Conservation (phyloP, 192 early-diverging fungal genomes). For the Umbelopsis isabellina region DNA sequence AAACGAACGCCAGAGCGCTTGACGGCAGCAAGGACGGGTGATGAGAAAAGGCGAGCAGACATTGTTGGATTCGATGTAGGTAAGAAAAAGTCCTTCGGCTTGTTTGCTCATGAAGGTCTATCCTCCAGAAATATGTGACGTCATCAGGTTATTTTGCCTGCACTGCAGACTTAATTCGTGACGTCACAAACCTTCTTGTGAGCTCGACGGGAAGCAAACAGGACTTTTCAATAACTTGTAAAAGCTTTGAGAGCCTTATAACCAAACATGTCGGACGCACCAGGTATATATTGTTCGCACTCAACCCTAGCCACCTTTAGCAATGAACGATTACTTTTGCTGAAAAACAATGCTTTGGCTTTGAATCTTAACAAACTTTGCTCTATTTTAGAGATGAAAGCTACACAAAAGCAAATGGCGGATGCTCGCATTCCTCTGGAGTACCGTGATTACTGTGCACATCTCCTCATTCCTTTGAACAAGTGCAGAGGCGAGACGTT, state of each 20-base stretch:
- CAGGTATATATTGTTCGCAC: slow-evolving; percentile 6
- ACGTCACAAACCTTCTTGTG: slow-evolving; percentile 10
- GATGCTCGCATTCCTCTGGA: slow-evolving; percentile 82
- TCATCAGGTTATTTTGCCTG: not conserved
- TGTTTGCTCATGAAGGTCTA: slow-evolving; percentile 15
- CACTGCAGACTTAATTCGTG: not conserved
- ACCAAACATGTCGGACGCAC: slow-evolving; percentile 19
- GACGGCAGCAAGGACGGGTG: slow-evolving; percentile 19
- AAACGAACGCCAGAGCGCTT: slow-evolving; percentile 38
- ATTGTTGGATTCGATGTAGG: slow-evolving; percentile 19
- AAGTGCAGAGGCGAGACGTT: slow-evolving; percentile 84
- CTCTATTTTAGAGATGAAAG: slow-evolving; percentile 73
- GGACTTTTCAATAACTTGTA: not conserved
- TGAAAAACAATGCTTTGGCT: too few species aligned
- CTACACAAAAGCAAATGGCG: slow-evolving; percentile 84
- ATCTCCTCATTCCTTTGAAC: slow-evolving; percentile 89
- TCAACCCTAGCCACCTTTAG: not conserved
- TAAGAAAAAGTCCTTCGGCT: slow-evolving; percentile 9
- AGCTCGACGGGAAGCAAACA: not conserved
- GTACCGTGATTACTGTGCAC: slow-evolving; percentile 94
- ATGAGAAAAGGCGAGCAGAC: slow-evolving; percentile 35
- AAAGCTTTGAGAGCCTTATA: not conserved
- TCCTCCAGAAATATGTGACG: not conserved
- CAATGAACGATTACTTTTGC: too few species aligned
- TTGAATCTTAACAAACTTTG: too few species aligned